A percentile compares a stretch with the other conserved stretches of the same genome.
phyloP scores from a whole-genome alignment of 495 filamentous ascomycete genomes.

The Extremus antarcticus region DNA sequence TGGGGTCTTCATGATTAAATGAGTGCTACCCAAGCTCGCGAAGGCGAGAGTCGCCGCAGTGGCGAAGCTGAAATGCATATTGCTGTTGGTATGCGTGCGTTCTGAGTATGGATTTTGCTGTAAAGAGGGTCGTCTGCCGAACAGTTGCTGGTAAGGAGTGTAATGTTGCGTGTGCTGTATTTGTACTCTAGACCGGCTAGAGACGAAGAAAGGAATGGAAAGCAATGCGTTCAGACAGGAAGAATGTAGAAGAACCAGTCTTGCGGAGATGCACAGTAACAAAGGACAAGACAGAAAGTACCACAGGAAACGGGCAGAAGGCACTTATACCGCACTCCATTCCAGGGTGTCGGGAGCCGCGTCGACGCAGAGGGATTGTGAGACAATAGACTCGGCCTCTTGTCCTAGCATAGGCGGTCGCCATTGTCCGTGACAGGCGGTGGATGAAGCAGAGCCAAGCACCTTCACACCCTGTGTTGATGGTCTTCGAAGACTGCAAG shows the following conservation, averaged over 20 bases:
- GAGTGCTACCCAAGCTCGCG: conserved; percentile 40
- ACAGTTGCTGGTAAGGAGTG: background rate
- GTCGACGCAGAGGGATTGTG: background rate
- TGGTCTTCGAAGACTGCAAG: background rate
- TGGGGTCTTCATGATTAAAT: conserved; percentile 64
- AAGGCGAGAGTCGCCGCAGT: conserved; percentile 24
- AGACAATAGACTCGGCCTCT: background rate
- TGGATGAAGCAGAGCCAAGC: background rate
- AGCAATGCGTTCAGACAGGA: background rate
- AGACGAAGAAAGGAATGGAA: background rate
- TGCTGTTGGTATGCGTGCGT: background rate
- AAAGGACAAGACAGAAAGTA: background rate
- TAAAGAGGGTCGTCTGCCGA: background rate
- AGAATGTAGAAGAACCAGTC: background rate
- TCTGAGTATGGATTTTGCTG: background rate
- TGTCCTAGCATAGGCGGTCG: background rate
- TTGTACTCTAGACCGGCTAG: conserved; percentile 8
- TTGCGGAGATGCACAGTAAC: background rate
- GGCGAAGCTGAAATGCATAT: background rate
- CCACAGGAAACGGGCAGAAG: background rate
- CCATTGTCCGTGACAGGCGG: background rate
- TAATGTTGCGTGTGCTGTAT: background rate
- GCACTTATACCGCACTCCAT: background rate
- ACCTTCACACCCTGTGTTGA: background rate
- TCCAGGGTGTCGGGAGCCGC: background rate